Evolutionary conservation across 257 asterid genomes (phyloP), one percentile per base, ranked within the genome.

Genomic region (Coffea canephora): DNA sequence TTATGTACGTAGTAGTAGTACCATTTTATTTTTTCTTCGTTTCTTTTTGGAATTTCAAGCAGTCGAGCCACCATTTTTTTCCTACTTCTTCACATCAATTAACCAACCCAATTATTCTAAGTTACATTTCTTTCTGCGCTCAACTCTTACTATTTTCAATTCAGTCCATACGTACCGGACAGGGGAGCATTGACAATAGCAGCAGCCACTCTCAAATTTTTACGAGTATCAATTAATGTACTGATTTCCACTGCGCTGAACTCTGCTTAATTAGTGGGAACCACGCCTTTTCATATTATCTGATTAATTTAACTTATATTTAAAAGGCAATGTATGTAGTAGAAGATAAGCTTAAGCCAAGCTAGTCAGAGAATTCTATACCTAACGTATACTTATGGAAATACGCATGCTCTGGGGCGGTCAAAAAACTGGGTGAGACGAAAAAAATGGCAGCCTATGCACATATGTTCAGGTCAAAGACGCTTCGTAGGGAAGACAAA

Each of bases 401-500:
- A 77, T 84, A 82, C 80, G 81, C 86, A 67, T 79, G 85, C 87
- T 77, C 23, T 57, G 65, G 9, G 55, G 74, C 23, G 74, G 80
- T 69, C 79, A 72, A 76, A 74, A 79, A 61, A 50, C 21, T 12
- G 16, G 55, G 75, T 52, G 21, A 71, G 65, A 57, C 68, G 13
- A 7, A 72, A 74, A 36, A 77, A 34, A 52, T 67, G 52, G 80
- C 77, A 49, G 72, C 82, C 71, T 6, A 34, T 43, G 52, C 16
- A 48, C 48, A 65, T 46, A 31, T n/a, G 80, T 82, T 84, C 73
- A 52, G 80, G 88, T 87, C 89, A 87, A 87, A 87, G 89, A 87
- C 89, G 89, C 77, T 81, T 83, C 85, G 25, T 13, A 45, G 27
- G n/a, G 59, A 49, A 50, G 72, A 43, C 10, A 34, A 71, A 71